Base-by-base conservation (phyloP, 1,284 basidiomycete genomes). In the Coniferiporia weirii region DNA sequence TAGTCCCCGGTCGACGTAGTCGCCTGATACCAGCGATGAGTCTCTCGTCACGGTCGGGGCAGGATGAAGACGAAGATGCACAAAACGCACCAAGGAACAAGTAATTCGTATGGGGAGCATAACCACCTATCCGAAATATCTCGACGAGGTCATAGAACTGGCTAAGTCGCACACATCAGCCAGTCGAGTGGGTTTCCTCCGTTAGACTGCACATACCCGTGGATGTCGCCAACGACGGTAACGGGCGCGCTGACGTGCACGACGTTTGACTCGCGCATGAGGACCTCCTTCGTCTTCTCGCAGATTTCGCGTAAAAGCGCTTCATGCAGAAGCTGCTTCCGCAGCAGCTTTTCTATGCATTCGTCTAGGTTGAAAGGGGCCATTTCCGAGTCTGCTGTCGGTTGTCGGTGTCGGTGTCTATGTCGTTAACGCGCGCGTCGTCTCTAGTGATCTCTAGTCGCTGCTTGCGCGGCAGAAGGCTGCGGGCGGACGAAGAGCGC, bases 121-220 rank as follows among this genome's bases (percentile, higher is more conserved):
- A 93, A 43, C 96, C 96, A 52, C 97, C 96, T 81, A 99, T 99
- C 53, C 95, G 84, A 69, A 99, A 99, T 71, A 99, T 98, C 76
- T 99, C 96, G 71, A 99, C 91, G 66, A 99, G 82, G 78, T 99
- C 97, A 78, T 99, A 97, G 76, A 99, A 99, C 82, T 99, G 96
- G 61, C 93, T 96, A 44, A 40, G 44, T n/a, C n/a, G 36, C 32
- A 45, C 13, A 27, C 34, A 55, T 34, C 53, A 34, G 2, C 15
- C 12, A 36, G 7, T 49, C n/a, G 17, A 10, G 19, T 19, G n/a
- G 17, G 13, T 53, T 43, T 7, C 40, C 15, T 13, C 10, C 45
- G 8, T 44, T 49, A 62, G 64, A 52, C 61, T 67, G 60, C 53
- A 77, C 89, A 82, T 75, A 95, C 94, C 95, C 96, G 73, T 99